Base-by-base conservation (phyloP, 805 yeast genomes). In the Diddensiella caesifluorescens region DNA sequence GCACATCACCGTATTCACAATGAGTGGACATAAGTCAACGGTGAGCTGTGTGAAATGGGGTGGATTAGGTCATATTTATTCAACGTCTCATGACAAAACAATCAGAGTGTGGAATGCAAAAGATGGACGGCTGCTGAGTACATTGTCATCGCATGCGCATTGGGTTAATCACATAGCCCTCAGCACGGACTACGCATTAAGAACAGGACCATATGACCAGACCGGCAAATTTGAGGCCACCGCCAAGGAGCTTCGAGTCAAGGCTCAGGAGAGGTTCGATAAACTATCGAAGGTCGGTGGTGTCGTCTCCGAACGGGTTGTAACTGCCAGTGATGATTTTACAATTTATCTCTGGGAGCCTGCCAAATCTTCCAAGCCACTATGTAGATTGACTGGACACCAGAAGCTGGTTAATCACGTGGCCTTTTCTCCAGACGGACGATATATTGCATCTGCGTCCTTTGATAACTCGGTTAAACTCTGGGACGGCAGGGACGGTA, bases 261-360 rank as follows among this genome's bases (percentile, higher is more conserved):
- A 68, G 41, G 95, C 95, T 2, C 61, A 68, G 45, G 69, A 67
- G 42, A 69, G 77, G 42, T 83, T 76, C 60, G 79, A 78, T 44
- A 77, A 77, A 53, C 79, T 77, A 28, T 80, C 85, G 13, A 70
- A 70, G 41, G 54, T 72, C n/a, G 71, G 72, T 13, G 86, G 86
- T 4, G 59, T 61, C 16, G 52, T 67, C 13, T 64, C 68, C 22
- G 98, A 90, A 62, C 69, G 95, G 50, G 74, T 92, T 62, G 96
- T 88, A 2, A 87, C 97, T 12, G 97, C 97, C 9, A 78, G 89
- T 60, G 98, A 92, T 60, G 98, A 92, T 65, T 90, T 90, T 65
- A 92, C 98, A 20, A 92, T 92, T 97, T 92, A 83, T 53, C 64
- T 92, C 47, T 92, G 98, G 98, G 94, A 89, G 55, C 97, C 97